phyloP scores from a whole-genome alignment of 306 rosid genomes.

The Quercus bicolor region DNA sequence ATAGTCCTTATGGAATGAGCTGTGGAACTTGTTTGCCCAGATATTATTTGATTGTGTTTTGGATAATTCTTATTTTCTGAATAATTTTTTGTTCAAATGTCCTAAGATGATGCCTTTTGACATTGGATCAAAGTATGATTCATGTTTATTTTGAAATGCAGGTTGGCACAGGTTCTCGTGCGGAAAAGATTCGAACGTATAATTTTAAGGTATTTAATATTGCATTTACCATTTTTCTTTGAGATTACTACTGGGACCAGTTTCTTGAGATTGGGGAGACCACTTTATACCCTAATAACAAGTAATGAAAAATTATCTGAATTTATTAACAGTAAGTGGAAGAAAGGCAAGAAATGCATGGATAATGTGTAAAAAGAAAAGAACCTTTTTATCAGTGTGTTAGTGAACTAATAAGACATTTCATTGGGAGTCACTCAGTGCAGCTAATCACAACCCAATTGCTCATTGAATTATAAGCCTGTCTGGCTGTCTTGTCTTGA shows the following conservation, averaged over 20 bases:
- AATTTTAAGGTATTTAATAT: slow-evolving; percentile 72
- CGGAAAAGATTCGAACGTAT: slow-evolving; percentile 93
- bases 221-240: slow-evolving; percentile 1
- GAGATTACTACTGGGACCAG: neutral
- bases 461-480: neutral
- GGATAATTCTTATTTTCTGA: neutral
- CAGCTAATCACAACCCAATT: slow-evolving; percentile 4
- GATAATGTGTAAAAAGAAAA: slow-evolving; percentile 2
- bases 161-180: slow-evolving; percentile 97
- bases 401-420: neutral
- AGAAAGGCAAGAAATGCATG: neutral
- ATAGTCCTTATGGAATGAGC: neutral
- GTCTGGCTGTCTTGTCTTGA: slow-evolving; percentile 2
- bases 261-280: neutral
- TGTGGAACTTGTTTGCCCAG: neutral
- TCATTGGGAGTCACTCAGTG: neutral
- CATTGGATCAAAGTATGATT: slow-evolving; percentile 7
- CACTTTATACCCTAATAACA: neutral
- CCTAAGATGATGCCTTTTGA: neutral
- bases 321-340: slow-evolving; percentile 1
- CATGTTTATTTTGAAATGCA: slow-evolving; percentile 32
- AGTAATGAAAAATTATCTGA: neutral
- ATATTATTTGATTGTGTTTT: neutral
- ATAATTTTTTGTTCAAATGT: slow-evolving; percentile 10
- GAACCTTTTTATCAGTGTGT: neutral